Evolutionary conservation across 2,329 filamentous ascomycete species (phyloP).

Genomic region (Penicillium brevicompactum): DNA sequence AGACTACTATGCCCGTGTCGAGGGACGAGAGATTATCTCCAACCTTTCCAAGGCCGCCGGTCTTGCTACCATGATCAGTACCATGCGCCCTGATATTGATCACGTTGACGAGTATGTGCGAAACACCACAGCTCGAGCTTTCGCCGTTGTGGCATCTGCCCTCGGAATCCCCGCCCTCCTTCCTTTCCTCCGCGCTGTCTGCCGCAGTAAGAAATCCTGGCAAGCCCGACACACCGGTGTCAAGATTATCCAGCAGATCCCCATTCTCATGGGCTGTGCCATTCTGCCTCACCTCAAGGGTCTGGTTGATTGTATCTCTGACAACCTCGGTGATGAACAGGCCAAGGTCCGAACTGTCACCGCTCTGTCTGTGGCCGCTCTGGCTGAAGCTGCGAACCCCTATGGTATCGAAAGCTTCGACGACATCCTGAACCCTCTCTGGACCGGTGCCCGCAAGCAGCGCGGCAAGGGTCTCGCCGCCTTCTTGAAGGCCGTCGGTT

Average conservation of each 20-base stretch:
- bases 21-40: slow-evolving; percentile 97
- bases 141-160: slow-evolving; percentile 94
- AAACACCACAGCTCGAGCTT: slow-evolving; percentile 95
- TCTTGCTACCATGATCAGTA: slow-evolving; percentile 98
- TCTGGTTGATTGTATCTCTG: slow-evolving; percentile 92
- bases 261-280: slow-evolving; percentile 97
- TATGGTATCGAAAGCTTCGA: slow-evolving; percentile 99
- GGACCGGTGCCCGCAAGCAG: slow-evolving; percentile 95
- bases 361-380: slow-evolving; percentile 87
- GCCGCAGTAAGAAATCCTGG: slow-evolving; percentile 98
- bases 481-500: slow-evolving; percentile 95
- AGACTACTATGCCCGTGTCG: slow-evolving; percentile 97
- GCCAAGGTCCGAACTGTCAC: slow-evolving; percentile 97
- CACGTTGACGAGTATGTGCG: slow-evolving; percentile 98
- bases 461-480: slow-evolving; percentile 93
- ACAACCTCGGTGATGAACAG: slow-evolving; percentile 95
- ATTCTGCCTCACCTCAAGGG: slow-evolving; percentile 94
- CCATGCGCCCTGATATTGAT: slow-evolving; percentile 98
- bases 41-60: slow-evolving; percentile 96
- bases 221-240: slow-evolving; percentile 96
- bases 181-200: slow-evolving; percentile 93
- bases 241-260: slow-evolving; percentile 98
- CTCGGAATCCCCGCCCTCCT: slow-evolving; percentile 93
- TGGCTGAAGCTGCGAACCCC: slow-evolving; percentile 94
- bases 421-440: slow-evolving; percentile 93